A percentile compares a stretch with the other conserved stretches of the same genome.
Evolutionary conservation across 2,329 filamentous ascomycete species (phyloP).

Genomic region (Elsinoe fawcettii): DNA sequence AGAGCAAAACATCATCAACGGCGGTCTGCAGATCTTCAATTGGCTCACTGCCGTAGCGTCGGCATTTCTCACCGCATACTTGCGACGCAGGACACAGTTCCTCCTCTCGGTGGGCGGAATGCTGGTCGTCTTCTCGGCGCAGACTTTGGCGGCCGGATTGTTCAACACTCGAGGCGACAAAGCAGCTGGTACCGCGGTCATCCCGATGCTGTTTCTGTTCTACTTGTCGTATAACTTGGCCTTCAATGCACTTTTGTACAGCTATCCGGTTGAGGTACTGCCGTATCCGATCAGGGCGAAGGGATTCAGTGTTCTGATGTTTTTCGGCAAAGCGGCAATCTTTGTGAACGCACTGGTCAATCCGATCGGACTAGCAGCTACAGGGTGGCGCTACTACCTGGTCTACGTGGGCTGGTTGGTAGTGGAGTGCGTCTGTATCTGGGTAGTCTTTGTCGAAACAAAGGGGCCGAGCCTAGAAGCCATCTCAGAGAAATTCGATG

Average conservation of each 20-base stretch:
- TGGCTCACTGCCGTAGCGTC: constrained; percentile 48
- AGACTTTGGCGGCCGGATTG: constrained; percentile 40
- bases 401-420: constrained; percentile 28
- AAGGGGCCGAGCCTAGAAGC: constrained; percentile 34
- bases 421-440: constrained; percentile 22
- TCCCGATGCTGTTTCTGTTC: constrained; percentile 36
- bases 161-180: constrained; percentile 35
- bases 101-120: constrained; percentile 31
- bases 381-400: constrained; percentile 28
- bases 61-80: constrained; percentile 27
- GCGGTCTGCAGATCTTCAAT: constrained; percentile 53
- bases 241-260: constrained; percentile 25
- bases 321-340: constrained; percentile 22
- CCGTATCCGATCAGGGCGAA: constrained; percentile 21
- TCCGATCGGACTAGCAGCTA: constrained; percentile 29
- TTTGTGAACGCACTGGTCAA: constrained; percentile 31
- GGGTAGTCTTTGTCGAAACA: constrained; percentile 28
- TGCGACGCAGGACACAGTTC: constrained; percentile 28
- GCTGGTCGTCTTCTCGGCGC: constrained; percentile 31
- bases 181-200: constrained; percentile 29
- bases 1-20: constrained; percentile 34
- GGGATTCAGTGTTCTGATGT: constrained; percentile 12
- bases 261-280: constrained; percentile 26
- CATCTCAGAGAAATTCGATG: constrained; percentile 38
- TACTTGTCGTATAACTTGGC: constrained; percentile 33